Evolutionary conservation across 441 rosid species (phyloP), one percentile per base, ranked within the genome.

Genomic region (Aquilaria agallochum): DNA sequence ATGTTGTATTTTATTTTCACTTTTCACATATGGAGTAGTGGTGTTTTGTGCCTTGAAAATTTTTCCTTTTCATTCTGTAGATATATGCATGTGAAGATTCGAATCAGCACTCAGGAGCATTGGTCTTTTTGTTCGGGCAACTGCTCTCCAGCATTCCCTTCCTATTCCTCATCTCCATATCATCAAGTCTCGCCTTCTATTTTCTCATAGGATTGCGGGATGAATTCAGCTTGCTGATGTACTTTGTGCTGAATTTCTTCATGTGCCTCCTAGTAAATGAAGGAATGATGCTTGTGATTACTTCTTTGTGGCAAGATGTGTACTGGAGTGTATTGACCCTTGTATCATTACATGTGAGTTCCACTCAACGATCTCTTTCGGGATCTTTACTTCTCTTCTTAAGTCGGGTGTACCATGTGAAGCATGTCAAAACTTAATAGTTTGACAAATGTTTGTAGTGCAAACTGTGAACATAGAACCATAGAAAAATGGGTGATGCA

Each of bases 171-270:
- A 80, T 95, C 72, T 81, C 99, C 57, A 92, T 95, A 59, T 95
- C 98, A 33, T 92, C 98, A 15, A 92, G 98, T 65, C 99, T 92
- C 2, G 90, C 92, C 50, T 90, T 95, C 88, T 95, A 95, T 74
- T 95, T 95, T 87, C 90, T 95, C 64, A 55, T 83, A 1, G 98
- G 99, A 48, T 75, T 95, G 60, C 83, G 75, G 74, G 92, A 92
- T 45, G 95, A 86, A 53, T 95, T 95, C 81, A 88, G 98, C 82
- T 78, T 92, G 83, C 82, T 95, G 74, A 92, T 95, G 99, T 92
- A 95, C 83, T 92, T 95, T 58, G 98, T 95, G 62, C 89, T 95
- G 70, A 95, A 95, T 75, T 83, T 95, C 85, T 95, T 95, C 76
- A 74, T 79, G 75, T 90, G 96, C 80, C 88, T 95, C 57, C 51